Evolutionary conservation across 2,329 filamentous ascomycete genomes (phyloP).

Genomic region (Elsinoe batatas): DNA sequence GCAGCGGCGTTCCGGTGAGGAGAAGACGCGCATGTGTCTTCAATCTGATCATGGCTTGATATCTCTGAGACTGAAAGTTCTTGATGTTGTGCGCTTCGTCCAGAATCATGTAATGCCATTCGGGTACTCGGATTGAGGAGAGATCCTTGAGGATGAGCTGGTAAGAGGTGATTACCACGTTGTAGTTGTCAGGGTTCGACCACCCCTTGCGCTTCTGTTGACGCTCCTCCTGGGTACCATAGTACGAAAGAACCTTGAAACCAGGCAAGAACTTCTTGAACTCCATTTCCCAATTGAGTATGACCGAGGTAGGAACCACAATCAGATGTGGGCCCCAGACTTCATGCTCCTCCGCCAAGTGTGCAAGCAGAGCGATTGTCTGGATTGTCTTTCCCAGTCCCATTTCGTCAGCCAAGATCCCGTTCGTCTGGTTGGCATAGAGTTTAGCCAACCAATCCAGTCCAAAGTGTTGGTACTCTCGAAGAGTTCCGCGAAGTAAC

Average conservation of each 20-base stretch:
- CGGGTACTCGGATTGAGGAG: slow-evolving; percentile 80
- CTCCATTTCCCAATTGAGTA: slow-evolving; percentile 99
- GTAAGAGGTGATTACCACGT: slow-evolving; percentile 96
- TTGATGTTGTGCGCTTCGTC: slow-evolving; percentile 99
- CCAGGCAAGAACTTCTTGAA: slow-evolving; percentile 99
- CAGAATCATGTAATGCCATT: slow-evolving; percentile 96
- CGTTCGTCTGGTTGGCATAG: slow-evolving; percentile 87
- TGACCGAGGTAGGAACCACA: slow-evolving; percentile 93
- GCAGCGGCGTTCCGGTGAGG: slow-evolving; percentile 86
- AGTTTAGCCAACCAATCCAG: slow-evolving; percentile 92
- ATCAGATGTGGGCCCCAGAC: slow-evolving; percentile 95
- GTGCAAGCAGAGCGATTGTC: slow-evolving; percentile 86
- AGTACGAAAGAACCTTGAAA: slow-evolving; percentile 96
- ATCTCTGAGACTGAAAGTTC: slow-evolving; percentile 95
- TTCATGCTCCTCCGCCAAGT: slow-evolving; percentile 79
- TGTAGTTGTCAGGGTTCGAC: slow-evolving; percentile 67
- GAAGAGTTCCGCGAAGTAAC: slow-evolving; percentile 71
- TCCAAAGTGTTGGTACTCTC: slow-evolving; percentile 96
- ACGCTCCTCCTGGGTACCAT: slow-evolving; percentile 85
- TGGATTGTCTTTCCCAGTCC: slow-evolving; percentile 97
- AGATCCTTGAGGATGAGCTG: slow-evolving; percentile 92
- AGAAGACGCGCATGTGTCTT: slow-evolving; percentile 80
- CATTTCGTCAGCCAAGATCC: slow-evolving; percentile 97
- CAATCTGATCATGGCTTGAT: slow-evolving; percentile 91
- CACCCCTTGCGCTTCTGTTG: slow-evolving; percentile 85